Evolutionary conservation across 1,139 yeast species (phyloP), one percentile per base, ranked within the genome.

Genomic region (Geotrichum restrictum): DNA sequence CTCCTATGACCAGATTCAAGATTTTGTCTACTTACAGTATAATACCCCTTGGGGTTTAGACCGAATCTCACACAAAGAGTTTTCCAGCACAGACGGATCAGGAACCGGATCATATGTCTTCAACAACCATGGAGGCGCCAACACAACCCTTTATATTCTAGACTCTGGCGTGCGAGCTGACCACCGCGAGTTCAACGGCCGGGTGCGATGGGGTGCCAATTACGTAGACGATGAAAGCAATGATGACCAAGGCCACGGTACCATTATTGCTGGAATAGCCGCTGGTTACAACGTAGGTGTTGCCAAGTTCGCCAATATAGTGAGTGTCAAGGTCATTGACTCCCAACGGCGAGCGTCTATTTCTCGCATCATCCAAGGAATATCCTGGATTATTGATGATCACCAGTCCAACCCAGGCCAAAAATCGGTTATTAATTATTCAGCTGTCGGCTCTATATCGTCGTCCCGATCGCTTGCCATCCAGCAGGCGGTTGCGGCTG

Each of bases 361-460:
- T 47, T 64, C 69, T n/a, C 60, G 61, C 48, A 67, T 68, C 50
- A 50, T 68, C 32, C 62, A 62, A 51, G 71, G 65, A 4, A 49
- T 65, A 43, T 56, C 64, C 41, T 63, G 69, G 66, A 60, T 70
- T 41, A 71, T 73, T 48, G 85, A 84, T 33, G 81, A 76, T 48
- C 78, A 81, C 66, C 73, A 75, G 39, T 73, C 72, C 59, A 77
- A 80, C 68, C 85, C 88, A 13, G 84, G 83, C 73, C 85, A 85
- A 71, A 93, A 91, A 54, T 85, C 95, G 21, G 82, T 93, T 45
- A 94, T 93, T 52, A 88, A 88, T 74, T 86, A 88, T 91, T 87
- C 96, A 1, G 76, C 88, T 57, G 95, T 95, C 63, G 95, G 95
- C 64, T 91, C 89, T 60, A 83, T 82, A 68, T 84, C 94, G 1